Conservation (phyloP, 176 grass and related monocot species). For the Alloteropsis semialata region DNA sequence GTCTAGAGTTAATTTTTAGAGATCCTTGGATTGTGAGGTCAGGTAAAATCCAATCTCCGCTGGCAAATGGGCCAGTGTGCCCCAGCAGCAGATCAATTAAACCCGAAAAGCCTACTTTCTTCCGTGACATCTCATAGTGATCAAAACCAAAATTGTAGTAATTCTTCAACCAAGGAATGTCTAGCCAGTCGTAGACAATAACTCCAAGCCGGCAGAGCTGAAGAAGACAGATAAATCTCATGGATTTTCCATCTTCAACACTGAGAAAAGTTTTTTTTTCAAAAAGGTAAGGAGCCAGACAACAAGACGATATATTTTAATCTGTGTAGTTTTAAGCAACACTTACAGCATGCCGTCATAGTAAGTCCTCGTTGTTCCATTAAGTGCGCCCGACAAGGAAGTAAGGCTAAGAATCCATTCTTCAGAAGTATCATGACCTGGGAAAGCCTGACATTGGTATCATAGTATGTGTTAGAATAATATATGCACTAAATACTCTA, state of each 20-base stretch:
- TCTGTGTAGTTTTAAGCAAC: not conserved
- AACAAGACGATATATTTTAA: not conserved
- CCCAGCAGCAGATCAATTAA: conserved; percentile 76
- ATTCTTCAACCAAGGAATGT: conserved; percentile 88
- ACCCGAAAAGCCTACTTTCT: conserved; percentile 68
- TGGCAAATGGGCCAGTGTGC: conserved; percentile 74
- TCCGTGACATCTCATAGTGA: conserved; percentile 87
- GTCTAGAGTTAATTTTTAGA: conserved; percentile 57
- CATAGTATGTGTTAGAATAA: conserved; percentile 25
- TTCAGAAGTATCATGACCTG: conserved; percentile 84
- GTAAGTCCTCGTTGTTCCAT: conserved; percentile 97
- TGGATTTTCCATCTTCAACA: conserved; percentile 74
- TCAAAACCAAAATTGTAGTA: conserved; percentile 99
- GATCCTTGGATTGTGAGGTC: conserved; percentile 92
- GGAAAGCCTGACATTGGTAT: conserved; percentile 61
- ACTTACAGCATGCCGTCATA: conserved; percentile 97
- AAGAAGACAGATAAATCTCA: conserved; percentile 84
- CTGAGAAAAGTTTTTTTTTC: too few relatives aligned
- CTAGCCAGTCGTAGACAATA: conserved; percentile 90
- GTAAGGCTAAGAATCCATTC: conserved; percentile 95
- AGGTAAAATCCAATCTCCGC: conserved; percentile 92
- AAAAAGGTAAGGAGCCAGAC: not conserved
- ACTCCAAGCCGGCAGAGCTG: conserved; percentile 88
- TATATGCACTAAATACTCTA: not conserved
- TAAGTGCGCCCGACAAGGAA: conserved; percentile 88